Conservation (phyloP, 2,329 filamentous ascomycete genomes). For the Penicillium sp. region DNA sequence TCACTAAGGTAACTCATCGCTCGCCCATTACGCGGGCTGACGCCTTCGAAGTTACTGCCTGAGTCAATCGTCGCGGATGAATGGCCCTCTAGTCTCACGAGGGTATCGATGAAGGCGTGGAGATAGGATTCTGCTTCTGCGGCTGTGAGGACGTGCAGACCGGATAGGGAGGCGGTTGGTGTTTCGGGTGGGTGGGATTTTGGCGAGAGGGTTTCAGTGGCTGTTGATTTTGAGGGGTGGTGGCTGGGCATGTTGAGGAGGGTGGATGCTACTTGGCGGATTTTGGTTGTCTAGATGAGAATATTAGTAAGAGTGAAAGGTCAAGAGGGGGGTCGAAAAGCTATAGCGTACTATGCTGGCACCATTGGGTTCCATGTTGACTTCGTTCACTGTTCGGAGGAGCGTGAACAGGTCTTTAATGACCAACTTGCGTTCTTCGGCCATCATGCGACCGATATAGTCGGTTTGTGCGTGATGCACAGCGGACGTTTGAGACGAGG, state of each 20-base stretch:
- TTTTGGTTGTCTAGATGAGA: constrained; percentile 67
- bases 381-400: constrained; percentile 74
- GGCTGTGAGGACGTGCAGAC: constrained; percentile 32
- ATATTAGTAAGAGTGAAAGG: not conserved
- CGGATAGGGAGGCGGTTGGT: constrained; percentile 43
- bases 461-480: constrained; percentile 45
- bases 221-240: constrained; percentile 41
- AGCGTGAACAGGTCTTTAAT: constrained; percentile 76
- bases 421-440: constrained; percentile 75
- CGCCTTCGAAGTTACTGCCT: constrained; percentile 33
- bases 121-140: constrained; percentile 70
- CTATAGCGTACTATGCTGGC: constrained; percentile 60
- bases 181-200: constrained; percentile 63
- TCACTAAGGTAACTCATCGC: constrained; percentile 41
- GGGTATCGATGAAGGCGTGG: constrained; percentile 69
- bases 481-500: constrained; percentile 22
- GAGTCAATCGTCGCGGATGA: constrained; percentile 29
- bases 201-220: constrained; percentile 25
- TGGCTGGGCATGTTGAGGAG: constrained; percentile 65
- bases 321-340: not conserved
- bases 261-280: constrained; percentile 80
- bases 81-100: constrained; percentile 72
- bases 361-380: constrained; percentile 76
- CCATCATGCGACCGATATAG: constrained; percentile 65
- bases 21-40: constrained; percentile 46